Percentiles rank a stretch among this genome's conserved stretches.
Evolutionary conservation across 208 protist species (phyloP).

Genomic region (Acanthamoeba culbertsoni): DNA sequence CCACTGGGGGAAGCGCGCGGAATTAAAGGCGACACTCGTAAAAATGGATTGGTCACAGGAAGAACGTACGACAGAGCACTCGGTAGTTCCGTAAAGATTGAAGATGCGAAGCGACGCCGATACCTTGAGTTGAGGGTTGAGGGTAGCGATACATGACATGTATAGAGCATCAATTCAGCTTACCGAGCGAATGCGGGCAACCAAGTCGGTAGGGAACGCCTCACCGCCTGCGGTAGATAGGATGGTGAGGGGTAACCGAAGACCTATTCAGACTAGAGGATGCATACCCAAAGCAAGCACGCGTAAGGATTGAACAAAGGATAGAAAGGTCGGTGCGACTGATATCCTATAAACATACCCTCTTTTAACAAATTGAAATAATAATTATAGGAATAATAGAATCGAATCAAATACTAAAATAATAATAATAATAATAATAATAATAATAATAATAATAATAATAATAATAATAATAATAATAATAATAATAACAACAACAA

Average conservation of each 20-base stretch:
- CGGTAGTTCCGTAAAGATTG: slow-evolving; percentile 1
- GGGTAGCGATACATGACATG: too few species aligned
- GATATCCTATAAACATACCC: background rate
- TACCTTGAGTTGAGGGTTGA: background rate
- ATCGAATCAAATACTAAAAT: too few species aligned
- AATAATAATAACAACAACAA: too few species aligned
- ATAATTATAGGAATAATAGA: too few species aligned
- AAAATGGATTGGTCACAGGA: background rate
- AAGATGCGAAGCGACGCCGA: background rate
- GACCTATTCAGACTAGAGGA: background rate
- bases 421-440: too few species aligned
- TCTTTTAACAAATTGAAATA: too few species aligned
- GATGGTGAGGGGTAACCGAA: background rate
- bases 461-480: too few species aligned
- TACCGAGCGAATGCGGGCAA: background rate
- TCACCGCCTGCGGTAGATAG: background rate
- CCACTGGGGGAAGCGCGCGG: background rate
- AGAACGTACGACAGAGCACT: background rate
- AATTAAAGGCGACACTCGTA: background rate
- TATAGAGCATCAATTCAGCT: too few species aligned
- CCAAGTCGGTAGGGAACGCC: background rate
- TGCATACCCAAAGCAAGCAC: background rate
- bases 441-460: too few species aligned
- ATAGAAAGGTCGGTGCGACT: background rate
- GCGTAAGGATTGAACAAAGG: background rate